Percentiles rank a stretch among this genome's conserved stretches.
Evolutionary conservation across 2,329 filamentous ascomycete genomes (phyloP).

Genomic region (Leptodontidium sp.): DNA sequence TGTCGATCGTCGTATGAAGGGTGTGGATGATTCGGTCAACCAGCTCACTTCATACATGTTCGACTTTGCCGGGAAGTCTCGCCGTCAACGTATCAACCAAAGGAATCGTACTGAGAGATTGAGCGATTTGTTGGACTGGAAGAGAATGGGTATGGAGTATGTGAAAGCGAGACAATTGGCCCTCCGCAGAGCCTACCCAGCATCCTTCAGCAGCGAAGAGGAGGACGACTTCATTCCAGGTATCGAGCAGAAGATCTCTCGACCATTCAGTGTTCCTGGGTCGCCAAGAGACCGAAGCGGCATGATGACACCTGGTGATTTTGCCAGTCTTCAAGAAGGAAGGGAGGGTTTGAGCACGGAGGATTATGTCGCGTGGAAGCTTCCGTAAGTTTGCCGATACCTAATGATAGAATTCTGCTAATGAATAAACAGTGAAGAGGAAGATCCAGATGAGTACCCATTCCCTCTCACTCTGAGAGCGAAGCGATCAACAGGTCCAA

Average conservation of each 20-base stretch:
- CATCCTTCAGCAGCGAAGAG: constrained; percentile 80
- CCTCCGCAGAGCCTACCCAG: constrained; percentile 88
- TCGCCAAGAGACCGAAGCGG: constrained; percentile 89
- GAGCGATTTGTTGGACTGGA: constrained; percentile 97
- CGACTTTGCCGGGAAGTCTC: constrained; percentile 92
- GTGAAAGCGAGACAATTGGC: constrained; percentile 96
- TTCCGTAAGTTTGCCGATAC: constrained; percentile 76
- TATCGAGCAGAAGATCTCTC: constrained; percentile 92
- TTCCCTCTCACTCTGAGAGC: constrained; percentile 72
- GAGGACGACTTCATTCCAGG: constrained; percentile 92
- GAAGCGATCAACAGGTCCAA: constrained; percentile 48
- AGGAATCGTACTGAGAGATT: constrained; percentile 94
- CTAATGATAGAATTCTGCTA: constrained; percentile 27
- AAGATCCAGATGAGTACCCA: constrained; percentile 83
- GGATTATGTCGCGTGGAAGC: constrained; percentile 97
- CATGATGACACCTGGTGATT: constrained; percentile 99
- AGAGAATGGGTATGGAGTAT: constrained; percentile 99
- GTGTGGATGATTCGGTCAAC: constrained; percentile 96
- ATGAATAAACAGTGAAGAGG: constrained; percentile 74
- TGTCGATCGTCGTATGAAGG: constrained; percentile 93
- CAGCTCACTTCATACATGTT: constrained; percentile 93
- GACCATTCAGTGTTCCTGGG: constrained; percentile 92
- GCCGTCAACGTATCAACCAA: constrained; percentile 97
- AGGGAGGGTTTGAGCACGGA: constrained; percentile 93
- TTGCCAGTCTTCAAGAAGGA: constrained; percentile 94